Evolutionary conservation across 257 asterid species (phyloP).

Genomic region (Apocynum venetum): DNA sequence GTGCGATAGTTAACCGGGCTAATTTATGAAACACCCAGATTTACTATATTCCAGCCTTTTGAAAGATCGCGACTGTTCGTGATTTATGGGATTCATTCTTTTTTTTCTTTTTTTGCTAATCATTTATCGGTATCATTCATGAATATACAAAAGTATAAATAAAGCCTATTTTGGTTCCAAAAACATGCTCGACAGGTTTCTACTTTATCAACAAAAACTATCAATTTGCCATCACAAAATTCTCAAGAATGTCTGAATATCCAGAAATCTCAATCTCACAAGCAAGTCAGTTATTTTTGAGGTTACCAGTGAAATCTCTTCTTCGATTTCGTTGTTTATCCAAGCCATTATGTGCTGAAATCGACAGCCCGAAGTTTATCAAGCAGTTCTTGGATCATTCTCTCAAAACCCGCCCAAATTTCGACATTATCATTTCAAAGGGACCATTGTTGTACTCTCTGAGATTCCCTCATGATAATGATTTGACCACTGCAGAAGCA

Average conservation of each 20-base stretch:
- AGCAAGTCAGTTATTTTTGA: not conserved
- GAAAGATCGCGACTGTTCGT: no score
- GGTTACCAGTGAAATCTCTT: not conserved
- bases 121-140: no score
- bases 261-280: not conserved
- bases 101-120: no score
- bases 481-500: not conserved
- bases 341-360: not conserved
- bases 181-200: no score
- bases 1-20: no score
- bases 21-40: no score
- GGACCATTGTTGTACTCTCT: not conserved
- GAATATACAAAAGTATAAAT: no score
- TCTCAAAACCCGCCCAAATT: not conserved
- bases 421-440: not conserved
- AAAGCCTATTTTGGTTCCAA: no score
- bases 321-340: constrained; percentile 1
- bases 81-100: no score
- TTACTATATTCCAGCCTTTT: no score
- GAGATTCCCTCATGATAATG: not conserved
- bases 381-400: not conserved
- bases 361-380: not conserved
- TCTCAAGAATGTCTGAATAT: not conserved
- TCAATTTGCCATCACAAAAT: not conserved
- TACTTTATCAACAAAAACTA: no score